Conservation (phyloP, 1,284 basidiomycete genomes). For the Pulveroboletus sp. region DNA sequence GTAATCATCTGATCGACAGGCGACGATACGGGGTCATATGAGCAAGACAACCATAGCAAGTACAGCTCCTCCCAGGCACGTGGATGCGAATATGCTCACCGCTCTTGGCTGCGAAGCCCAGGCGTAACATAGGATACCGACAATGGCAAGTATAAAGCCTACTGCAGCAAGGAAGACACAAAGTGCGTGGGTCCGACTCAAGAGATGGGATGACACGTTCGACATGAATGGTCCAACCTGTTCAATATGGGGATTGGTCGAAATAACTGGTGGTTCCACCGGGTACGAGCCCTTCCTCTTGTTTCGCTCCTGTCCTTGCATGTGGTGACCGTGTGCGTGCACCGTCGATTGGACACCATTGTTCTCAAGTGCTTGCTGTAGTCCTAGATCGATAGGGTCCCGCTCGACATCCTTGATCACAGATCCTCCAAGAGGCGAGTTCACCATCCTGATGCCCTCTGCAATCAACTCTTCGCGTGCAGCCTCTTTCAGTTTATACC, state of each 20-base stretch:
- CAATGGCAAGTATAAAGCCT: slow-evolving; percentile 53
- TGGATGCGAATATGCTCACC: slow-evolving; percentile 46
- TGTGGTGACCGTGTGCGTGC: no score
- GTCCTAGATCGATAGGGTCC: not conserved
- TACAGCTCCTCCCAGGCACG: slow-evolving; percentile 38
- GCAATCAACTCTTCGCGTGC: slow-evolving; percentile 42
- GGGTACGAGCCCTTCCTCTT: slow-evolving; percentile 5
- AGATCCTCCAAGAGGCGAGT: slow-evolving; percentile 20
- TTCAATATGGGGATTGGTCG: slow-evolving; percentile 47
- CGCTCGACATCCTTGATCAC: slow-evolving; percentile 16
- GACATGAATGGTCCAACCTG: slow-evolving; percentile 42
- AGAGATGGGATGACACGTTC: slow-evolving; percentile 44
- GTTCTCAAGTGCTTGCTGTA: not conserved
- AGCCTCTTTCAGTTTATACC: slow-evolving; percentile 56
- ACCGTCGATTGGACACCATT: not conserved
- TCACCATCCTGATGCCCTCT: slow-evolving; percentile 27
- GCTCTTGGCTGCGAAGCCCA: slow-evolving; percentile 49
- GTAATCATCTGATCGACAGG: no score
- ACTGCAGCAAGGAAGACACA: slow-evolving; percentile 49
- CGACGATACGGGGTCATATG: slow-evolving; percentile 9
- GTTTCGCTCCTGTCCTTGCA: not conserved
- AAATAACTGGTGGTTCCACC: slow-evolving; percentile 36
- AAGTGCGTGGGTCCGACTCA: slow-evolving; percentile 50
- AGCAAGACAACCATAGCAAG: slow-evolving; percentile 14
- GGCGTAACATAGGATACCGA: slow-evolving; percentile 51